Percentiles rank a stretch among this genome's conserved stretches.
These are phyloP conservation scores for Phylloporus sp. DNA, from an alignment of 768 basidiomycete genomes.

Conservation along the genomic window DNA sequence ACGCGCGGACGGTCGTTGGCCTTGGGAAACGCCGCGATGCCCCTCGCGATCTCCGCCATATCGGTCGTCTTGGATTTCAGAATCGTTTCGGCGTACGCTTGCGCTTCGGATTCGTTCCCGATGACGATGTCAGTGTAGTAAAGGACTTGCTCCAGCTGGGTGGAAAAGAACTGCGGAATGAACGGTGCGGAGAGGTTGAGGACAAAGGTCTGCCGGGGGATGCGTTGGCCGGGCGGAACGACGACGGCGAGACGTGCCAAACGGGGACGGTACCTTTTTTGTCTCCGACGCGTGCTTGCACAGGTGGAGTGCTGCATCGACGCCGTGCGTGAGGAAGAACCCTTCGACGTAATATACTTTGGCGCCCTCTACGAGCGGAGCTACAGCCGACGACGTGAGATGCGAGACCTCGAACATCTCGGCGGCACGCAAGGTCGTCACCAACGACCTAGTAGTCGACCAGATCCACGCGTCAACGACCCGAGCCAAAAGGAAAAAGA, in stretches of 20 bases:
- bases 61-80: slow-evolving; percentile 64
- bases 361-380: slow-evolving; percentile 72
- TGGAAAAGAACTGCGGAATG: slow-evolving; percentile 89
- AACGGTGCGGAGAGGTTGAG: slow-evolving; percentile 97
- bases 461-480: not conserved
- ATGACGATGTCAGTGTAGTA: slow-evolving; percentile 87
- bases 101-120: slow-evolving; percentile 95
- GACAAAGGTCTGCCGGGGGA: slow-evolving; percentile 64
- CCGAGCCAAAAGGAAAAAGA: not conserved
- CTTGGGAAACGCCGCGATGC: slow-evolving; percentile 74
- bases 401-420: slow-evolving; percentile 85
- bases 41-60: slow-evolving; percentile 61
- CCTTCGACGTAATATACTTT: slow-evolving; percentile 93
- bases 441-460: slow-evolving; percentile 63
- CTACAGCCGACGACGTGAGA: slow-evolving; percentile 68
- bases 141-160: slow-evolving; percentile 74
- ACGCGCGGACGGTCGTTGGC: slow-evolving; percentile 72
- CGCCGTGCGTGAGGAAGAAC: slow-evolving; percentile 95
- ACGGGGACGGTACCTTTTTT: slow-evolving; percentile 83
- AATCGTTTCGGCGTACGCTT: slow-evolving; percentile 71
- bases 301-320: slow-evolving; percentile 62
- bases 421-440: slow-evolving; percentile 85
- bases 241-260: too few relatives aligned
- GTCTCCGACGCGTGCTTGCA: slow-evolving; percentile 70
- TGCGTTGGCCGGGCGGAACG: too few relatives aligned